These are phyloP conservation scores for Boletus tylopilopsis DNA, from an alignment of 768 basidiomycete genomes.

Conservation along the genomic window DNA sequence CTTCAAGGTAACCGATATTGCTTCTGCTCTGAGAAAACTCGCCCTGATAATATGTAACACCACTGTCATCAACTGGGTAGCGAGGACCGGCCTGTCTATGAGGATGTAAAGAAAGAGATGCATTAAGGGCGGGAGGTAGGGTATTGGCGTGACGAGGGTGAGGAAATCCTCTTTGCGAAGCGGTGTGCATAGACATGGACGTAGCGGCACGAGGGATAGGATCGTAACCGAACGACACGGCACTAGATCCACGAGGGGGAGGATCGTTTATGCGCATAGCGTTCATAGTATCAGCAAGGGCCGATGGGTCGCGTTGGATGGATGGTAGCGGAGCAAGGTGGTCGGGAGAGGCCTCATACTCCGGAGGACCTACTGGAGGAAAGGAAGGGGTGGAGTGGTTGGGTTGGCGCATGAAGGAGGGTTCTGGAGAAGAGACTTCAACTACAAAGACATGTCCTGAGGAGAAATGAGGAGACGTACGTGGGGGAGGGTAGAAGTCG, in stretches of 20 bases:
- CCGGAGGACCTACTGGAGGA: slow-evolving; percentile 35
- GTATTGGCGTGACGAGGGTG: slow-evolving; percentile 42
- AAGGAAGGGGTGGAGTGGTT: slow-evolving; percentile 49
- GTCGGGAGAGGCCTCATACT: slow-evolving; percentile 28
- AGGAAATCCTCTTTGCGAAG: slow-evolving; percentile 27
- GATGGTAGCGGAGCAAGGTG: slow-evolving; percentile 30
- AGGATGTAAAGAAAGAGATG: slow-evolving; percentile 17
- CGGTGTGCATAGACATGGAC: slow-evolving; percentile 49
- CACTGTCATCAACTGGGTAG: slow-evolving; percentile 34
- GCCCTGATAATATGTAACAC: slow-evolving; percentile 9
- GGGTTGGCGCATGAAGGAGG: slow-evolving; percentile 39
- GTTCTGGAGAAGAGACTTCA: slow-evolving; percentile 14
- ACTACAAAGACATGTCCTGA: not conserved
- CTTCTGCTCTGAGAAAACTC: slow-evolving; percentile 22
- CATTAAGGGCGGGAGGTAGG: slow-evolving; percentile 32
- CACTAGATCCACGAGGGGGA: slow-evolving; percentile 28
- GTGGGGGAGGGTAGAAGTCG: slow-evolving; percentile 18
- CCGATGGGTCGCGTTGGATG: slow-evolving; percentile 40
- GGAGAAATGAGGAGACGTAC: slow-evolving; percentile 21
- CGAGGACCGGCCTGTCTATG: slow-evolving; percentile 26
- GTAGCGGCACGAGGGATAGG: slow-evolving; percentile 54
- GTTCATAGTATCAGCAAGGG: slow-evolving; percentile 48
- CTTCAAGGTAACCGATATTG: slow-evolving; percentile 27
- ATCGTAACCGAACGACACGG: slow-evolving; percentile 34
- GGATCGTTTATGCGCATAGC: slow-evolving; percentile 50